A percentile compares a stretch with the other conserved stretches of the same genome.
Evolutionary conservation across 306 rosid species (phyloP).

Genomic region (Quercus gilva): DNA sequence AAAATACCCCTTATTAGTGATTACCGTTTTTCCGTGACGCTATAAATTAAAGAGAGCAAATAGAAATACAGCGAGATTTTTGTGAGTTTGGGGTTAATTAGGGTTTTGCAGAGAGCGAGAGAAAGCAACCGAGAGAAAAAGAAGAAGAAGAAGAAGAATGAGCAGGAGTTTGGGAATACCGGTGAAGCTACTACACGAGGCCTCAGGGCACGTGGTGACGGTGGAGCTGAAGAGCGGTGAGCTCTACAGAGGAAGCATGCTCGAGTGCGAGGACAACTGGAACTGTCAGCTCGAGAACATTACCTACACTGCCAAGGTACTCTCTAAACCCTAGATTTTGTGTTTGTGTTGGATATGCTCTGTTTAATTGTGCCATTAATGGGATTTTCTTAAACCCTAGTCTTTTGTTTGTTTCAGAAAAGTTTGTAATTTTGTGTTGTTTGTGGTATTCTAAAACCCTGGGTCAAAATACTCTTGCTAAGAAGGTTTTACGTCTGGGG

Average conservation of each 20-base stretch:
- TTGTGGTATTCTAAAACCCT: too few relatives aligned
- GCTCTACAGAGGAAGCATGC: constrained; percentile 94
- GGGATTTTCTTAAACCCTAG: not conserved
- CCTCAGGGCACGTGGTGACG: constrained; percentile 89
- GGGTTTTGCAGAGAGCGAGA: constrained; percentile 39
- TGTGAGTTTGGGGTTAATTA: constrained; percentile 9
- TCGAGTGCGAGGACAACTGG: constrained; percentile 99
- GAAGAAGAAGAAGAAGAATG: constrained; percentile 35
- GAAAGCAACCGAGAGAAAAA: not conserved
- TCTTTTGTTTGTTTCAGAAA: not conserved
- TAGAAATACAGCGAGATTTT: not conserved
- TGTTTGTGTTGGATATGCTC: not conserved
- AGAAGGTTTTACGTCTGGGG: not conserved
- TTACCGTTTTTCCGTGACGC: too few relatives aligned
- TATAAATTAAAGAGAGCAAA: not conserved
- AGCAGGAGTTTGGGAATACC: constrained; percentile 98
- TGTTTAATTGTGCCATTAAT: too few relatives aligned
- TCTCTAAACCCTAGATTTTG: not conserved
- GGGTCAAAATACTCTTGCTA: not conserved
- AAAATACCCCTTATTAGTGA: not conserved
- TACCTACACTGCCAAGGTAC: constrained; percentile 96
- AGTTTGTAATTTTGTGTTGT: not conserved
- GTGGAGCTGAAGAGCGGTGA: constrained; percentile 99
- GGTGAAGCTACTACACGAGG: constrained; percentile 97
- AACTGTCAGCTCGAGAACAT: constrained; percentile 98